phyloP scores from a whole-genome alignment of 2,329 filamentous ascomycete species.

The Claviceps sp. region DNA sequence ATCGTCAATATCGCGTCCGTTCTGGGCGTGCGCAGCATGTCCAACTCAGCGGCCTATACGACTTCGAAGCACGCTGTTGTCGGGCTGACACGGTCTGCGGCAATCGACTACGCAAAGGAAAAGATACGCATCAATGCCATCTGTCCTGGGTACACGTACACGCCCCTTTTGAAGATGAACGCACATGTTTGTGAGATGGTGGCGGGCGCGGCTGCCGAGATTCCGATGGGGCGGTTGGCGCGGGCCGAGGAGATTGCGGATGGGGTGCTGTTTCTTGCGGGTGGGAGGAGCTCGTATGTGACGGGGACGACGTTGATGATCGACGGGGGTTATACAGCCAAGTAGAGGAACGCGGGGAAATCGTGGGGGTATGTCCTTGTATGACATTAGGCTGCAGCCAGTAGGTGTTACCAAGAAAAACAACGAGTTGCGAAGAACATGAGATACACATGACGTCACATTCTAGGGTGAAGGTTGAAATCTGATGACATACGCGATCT shows the following conservation, averaged over 20 bases:
- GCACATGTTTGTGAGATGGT: background rate
- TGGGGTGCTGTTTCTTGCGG: constrained; percentile 35
- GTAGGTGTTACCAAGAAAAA: background rate
- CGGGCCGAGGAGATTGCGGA: constrained; percentile 40
- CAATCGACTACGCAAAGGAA: constrained; percentile 33
- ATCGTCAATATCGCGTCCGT: constrained; percentile 15
- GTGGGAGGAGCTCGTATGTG: constrained; percentile 39
- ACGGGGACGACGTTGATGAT: constrained; percentile 32
- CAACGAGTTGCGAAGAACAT: background rate
- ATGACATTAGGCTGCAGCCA: too few species aligned
- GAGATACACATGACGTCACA: too few species aligned
- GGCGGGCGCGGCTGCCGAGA: constrained; percentile 8
- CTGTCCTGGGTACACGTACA: constrained; percentile 38
- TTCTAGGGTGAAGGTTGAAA: too few species aligned
- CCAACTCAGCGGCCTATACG: constrained; percentile 29
- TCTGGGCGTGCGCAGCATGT: constrained; percentile 31
- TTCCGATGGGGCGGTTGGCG: constrained; percentile 33
- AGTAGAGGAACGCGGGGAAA: background rate
- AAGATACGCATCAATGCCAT: constrained; percentile 47
- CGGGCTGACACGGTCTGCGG: constrained; percentile 40
- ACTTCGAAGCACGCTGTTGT: constrained; percentile 40
- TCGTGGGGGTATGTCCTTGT: too few species aligned
- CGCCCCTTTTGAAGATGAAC: constrained; percentile 21
- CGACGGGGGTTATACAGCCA: constrained; percentile 29
- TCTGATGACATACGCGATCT: too few species aligned